Percentiles rank a stretch among this genome's conserved stretches.
phyloP scores from a whole-genome alignment of 2,329 filamentous ascomycete species.

The Tolypocladium tropicale region DNA sequence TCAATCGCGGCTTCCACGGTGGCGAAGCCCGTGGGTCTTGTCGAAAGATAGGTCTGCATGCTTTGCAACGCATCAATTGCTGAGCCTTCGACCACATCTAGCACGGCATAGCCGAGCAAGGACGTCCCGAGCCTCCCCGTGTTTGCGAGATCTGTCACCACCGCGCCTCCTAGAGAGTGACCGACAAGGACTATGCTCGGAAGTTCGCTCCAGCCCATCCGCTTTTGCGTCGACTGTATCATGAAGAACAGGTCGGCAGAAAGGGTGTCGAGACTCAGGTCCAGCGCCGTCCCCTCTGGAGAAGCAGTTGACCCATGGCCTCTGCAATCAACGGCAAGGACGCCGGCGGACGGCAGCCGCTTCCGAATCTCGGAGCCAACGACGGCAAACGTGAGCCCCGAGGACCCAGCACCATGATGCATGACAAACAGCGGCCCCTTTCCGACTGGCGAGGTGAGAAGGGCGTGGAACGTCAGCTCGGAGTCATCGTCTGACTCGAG shows the following conservation, averaged over 20 bases:
- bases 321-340: conserved; percentile 77
- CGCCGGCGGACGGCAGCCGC: conserved; percentile 66
- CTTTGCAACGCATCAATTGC: conserved; percentile 89
- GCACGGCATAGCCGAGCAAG: conserved; percentile 75
- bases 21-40: conserved; percentile 68
- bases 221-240: conserved; percentile 53
- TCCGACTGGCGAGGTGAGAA: conserved; percentile 70
- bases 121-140: conserved; percentile 53
- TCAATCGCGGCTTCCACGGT: conserved; percentile 72
- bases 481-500: conserved; percentile 40
- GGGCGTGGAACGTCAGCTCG: conserved; percentile 66
- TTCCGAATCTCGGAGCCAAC: conserved; percentile 69
- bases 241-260: conserved; percentile 62
- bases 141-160: conserved; percentile 74
- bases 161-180: conserved; percentile 86
- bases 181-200: conserved; percentile 77
- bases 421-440: conserved; percentile 78
- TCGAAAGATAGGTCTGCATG: conserved; percentile 87
- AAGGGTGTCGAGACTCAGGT: conserved; percentile 65
- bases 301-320: conserved; percentile 70
- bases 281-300: conserved; percentile 29
- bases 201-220: conserved; percentile 62
- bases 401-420: conserved; percentile 92
- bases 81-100: conserved; percentile 93
- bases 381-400: conserved; percentile 81